Base-by-base conservation (phyloP, 2,329 filamentous ascomycete genomes). In the Didymella pomorum region DNA sequence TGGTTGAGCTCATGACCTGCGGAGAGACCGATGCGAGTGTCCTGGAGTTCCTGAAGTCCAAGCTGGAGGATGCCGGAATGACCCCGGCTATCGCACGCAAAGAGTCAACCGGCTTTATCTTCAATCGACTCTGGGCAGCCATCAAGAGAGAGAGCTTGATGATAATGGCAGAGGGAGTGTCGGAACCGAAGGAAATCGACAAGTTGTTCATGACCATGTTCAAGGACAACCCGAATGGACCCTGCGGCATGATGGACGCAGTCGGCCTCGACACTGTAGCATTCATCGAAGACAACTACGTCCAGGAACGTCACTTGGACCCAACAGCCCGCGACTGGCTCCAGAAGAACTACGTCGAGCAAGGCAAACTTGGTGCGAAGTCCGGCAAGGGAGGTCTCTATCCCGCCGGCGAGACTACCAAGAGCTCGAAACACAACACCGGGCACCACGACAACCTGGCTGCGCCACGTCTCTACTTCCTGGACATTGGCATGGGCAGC, bases 71-170 rank as follows among this genome's bases (percentile, higher is more conserved):
- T 18, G 76, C 73, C 2, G 82, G 77, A 0, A 76, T 79, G 31
- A 65, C 73, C 2, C 82, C 82, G 0, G 77, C 78, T 21, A 65
- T 76, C 3, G 81, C 81, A 0, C 63, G 75, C 6, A 81, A 79
- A 47, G 79, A 85, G 60, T 84, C 82, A 0, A 83, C 82, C 0
- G 81, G 84, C 0, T 82, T 86, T 60, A 81, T 86, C 35, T 83
- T 84, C 65, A 86, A 86, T 54, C 80, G 84, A 0, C 68, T 86
- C 0, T 86, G 84, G 83, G 84, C 84, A 0, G 84, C 84, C 0
- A 76, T 86, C 12, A 86, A 86, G 68, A 76, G 84, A 1, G 84
- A 86, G 61, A 70, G 72, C 0, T 60, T 86, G 49, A 78, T 70
- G 0, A 82, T 86, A 9, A 61, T 86, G 3, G 75, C 80, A 0